Percentiles rank a stretch among this genome's conserved stretches.
phyloP scores from a whole-genome alignment of 1,284 basidiomycete genomes.

The Cryptococcus maquisensis region DNA sequence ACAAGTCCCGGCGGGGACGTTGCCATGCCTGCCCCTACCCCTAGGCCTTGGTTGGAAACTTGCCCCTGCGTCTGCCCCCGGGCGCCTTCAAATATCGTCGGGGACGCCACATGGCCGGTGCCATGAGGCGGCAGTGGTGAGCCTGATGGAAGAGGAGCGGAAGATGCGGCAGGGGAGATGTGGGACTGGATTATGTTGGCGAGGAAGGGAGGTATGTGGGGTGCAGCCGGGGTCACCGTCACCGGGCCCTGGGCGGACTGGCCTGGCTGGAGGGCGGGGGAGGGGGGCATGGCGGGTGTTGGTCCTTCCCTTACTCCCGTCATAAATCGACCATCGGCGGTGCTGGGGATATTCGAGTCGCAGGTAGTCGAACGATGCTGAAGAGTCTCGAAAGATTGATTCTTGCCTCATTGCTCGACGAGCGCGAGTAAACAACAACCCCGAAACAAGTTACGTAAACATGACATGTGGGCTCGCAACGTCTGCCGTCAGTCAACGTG shows the following conservation, averaged over 20 bases:
- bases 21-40: background rate
- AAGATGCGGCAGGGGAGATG: background rate
- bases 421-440: no score
- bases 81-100: background rate
- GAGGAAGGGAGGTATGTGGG: conserved; percentile 10
- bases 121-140: background rate
- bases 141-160: background rate
- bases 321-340: no score
- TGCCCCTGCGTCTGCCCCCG: background rate
- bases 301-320: no score
- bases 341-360: no score
- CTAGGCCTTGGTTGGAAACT: background rate
- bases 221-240: background rate
- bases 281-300: no score
- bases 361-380: no score
- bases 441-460: no score
- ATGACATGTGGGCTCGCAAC: no score
- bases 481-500: no score
- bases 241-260: background rate
- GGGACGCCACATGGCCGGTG: background rate
- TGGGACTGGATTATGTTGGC: conserved; percentile 7
- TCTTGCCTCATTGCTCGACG: no score
- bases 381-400: no score
- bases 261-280: no score
- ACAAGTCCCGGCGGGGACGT: background rate